phyloP scores from a whole-genome alignment of 768 basidiomycete species.

The Psilocybe sp. region DNA sequence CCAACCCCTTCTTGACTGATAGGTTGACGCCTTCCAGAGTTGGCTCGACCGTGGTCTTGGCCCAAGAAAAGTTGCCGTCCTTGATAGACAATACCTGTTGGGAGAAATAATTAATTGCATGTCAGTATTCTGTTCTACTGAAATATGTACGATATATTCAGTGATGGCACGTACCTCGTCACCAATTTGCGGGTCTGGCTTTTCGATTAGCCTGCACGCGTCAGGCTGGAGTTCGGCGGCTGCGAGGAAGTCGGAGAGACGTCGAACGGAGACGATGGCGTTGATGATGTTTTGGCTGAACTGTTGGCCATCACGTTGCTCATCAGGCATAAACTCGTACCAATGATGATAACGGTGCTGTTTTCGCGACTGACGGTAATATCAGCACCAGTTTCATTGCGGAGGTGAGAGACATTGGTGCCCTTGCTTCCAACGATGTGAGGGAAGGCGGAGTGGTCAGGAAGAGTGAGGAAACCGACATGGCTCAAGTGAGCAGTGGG shows the following conservation, averaged over 20 bases:
- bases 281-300: constrained; percentile 80
- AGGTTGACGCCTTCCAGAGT: constrained; percentile 79
- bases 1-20: constrained; percentile 72
- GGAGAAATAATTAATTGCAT: too few species aligned
- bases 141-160: not conserved
- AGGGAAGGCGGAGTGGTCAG: constrained; percentile 84
- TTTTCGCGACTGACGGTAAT: constrained; percentile 89
- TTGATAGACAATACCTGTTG: constrained; percentile 61
- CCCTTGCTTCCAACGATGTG: constrained; percentile 92
- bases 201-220: constrained; percentile 56
- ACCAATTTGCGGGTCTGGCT: constrained; percentile 42
- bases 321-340: constrained; percentile 39
- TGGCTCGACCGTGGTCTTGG: constrained; percentile 48
- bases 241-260: constrained; percentile 71
- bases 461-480: constrained; percentile 81
- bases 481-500: constrained; percentile 71
- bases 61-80: constrained; percentile 84
- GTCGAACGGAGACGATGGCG: constrained; percentile 78
- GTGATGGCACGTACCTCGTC: constrained; percentile 46
- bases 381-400: constrained; percentile 87
- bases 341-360: constrained; percentile 82
- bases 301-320: constrained; percentile 28
- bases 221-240: constrained; percentile 81
- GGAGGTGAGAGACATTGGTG: constrained; percentile 82
- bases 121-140: not conserved